A percentile compares a stretch with the other conserved stretches of the same genome.
Conservation (phyloP, 1,284 basidiomycete species). For the Tilletia caries region DNA sequence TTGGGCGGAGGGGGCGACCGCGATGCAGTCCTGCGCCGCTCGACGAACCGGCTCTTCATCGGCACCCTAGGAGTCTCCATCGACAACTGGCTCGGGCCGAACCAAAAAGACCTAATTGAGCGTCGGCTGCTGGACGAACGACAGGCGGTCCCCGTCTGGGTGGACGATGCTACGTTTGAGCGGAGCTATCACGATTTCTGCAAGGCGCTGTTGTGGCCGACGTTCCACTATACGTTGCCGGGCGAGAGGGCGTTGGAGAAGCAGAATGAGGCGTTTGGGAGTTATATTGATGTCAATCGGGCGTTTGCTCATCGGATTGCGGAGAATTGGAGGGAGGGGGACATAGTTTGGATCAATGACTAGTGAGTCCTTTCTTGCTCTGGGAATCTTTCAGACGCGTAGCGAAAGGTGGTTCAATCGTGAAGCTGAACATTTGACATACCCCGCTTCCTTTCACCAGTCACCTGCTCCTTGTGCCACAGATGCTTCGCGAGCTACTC, state of each 20-base stretch:
- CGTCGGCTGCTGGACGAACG: slow-evolving; percentile 62
- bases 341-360: slow-evolving; percentile 63
- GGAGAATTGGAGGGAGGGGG: slow-evolving; percentile 71
- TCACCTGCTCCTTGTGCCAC: slow-evolving; percentile 80
- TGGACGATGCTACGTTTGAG: slow-evolving; percentile 62
- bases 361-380: slow-evolving; percentile 31
- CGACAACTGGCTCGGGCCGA: slow-evolving; percentile 39
- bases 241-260: slow-evolving; percentile 77
- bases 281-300: slow-evolving; percentile 77
- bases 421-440: too few species aligned
- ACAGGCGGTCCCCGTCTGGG: slow-evolving; percentile 71
- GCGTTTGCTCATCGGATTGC: slow-evolving; percentile 76
- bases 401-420: too few species aligned
- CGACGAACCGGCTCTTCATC: slow-evolving; percentile 34
- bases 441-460: slow-evolving; percentile 27
- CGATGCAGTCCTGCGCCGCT: background rate
- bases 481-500: slow-evolving; percentile 65
- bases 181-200: slow-evolving; percentile 81
- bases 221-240: slow-evolving; percentile 78
- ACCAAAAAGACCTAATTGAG: slow-evolving; percentile 62
- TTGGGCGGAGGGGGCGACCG: slow-evolving; percentile 12
- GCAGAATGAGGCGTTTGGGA: slow-evolving; percentile 69
- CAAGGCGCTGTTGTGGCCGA: slow-evolving; percentile 85
- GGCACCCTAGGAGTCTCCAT: slow-evolving; percentile 45
- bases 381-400: too few species aligned